These are phyloP conservation scores for Eucalyptus rudis DNA, from an alignment of 345 rosid species.

Conservation along the genomic window DNA sequence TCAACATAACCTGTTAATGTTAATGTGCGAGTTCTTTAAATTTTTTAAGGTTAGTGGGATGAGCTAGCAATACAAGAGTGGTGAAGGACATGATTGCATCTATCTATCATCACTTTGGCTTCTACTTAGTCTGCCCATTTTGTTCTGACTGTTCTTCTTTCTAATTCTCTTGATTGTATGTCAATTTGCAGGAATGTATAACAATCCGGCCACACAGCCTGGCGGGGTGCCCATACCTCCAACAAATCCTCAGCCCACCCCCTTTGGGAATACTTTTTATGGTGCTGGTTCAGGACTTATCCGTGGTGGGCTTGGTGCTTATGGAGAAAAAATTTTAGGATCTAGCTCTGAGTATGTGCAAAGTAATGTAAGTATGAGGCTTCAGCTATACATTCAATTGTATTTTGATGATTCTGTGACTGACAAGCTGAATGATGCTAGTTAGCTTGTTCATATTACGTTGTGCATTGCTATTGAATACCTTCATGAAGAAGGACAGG, in stretches of 20 bases:
- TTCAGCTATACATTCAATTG: background rate
- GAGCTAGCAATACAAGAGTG: background rate
- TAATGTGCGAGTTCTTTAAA: background rate
- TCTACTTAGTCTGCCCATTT: background rate
- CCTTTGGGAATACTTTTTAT: slow-evolving; percentile 80
- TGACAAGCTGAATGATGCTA: background rate
- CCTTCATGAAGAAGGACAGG: background rate
- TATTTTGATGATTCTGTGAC: background rate
- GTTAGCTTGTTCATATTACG: background rate
- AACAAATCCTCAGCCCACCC: slow-evolving; percentile 57
- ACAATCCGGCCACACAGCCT: slow-evolving; percentile 53
- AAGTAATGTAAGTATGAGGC: slow-evolving; percentile 72
- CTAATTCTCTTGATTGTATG: background rate
- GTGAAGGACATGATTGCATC: background rate
- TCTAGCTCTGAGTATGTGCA: slow-evolving; percentile 97
- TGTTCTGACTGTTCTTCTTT: background rate
- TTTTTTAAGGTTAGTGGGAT: background rate
- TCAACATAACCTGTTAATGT: background rate
- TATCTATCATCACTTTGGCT: background rate
- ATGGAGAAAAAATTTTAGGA: slow-evolving; percentile 83
- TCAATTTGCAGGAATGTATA: slow-evolving; percentile 53
- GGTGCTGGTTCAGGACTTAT: slow-evolving; percentile 96
- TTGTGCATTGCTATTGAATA: background rate
- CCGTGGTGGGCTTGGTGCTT: slow-evolving; percentile 84
- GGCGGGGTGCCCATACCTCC: slow-evolving; percentile 54